A percentile compares a stretch with the other conserved stretches of the same genome.
phyloP scores from a whole-genome alignment of 2,329 filamentous ascomycete genomes.

The Stagonosporopsis cucurbitacearum region DNA sequence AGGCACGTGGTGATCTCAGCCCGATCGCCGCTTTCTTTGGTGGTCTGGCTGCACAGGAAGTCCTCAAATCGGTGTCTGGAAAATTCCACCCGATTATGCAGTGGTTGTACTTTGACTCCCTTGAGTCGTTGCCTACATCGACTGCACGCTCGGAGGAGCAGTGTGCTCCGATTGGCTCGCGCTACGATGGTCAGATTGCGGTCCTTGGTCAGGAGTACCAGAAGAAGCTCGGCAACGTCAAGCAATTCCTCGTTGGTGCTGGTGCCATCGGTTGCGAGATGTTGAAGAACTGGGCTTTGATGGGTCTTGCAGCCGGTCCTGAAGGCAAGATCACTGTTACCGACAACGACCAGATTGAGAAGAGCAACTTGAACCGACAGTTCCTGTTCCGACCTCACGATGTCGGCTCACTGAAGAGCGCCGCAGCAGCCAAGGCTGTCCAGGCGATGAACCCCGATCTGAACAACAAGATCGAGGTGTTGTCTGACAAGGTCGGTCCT shows the following conservation, averaged over 20 bases:
- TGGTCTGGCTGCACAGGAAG: slow-evolving; percentile 90
- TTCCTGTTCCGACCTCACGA: slow-evolving; percentile 94
- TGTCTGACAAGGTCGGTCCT: slow-evolving; percentile 87
- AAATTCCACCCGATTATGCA: slow-evolving; percentile 97
- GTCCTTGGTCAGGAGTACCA: slow-evolving; percentile 95
- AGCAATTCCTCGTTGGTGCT: slow-evolving; percentile 92
- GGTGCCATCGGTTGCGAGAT: slow-evolving; percentile 99
- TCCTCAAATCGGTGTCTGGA: slow-evolving; percentile 94
- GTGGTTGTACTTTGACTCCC: slow-evolving; percentile 96
- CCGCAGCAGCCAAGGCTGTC: slow-evolving; percentile 87
- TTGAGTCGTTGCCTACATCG: slow-evolving; percentile 88
- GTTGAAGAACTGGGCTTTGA: slow-evolving; percentile 99
- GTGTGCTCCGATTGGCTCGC: slow-evolving; percentile 82
- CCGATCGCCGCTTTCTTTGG: slow-evolving; percentile 96
- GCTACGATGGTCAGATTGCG: slow-evolving; percentile 96
- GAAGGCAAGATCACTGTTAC: slow-evolving; percentile 90
- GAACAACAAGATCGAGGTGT: slow-evolving; percentile 79
- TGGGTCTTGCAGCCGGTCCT: slow-evolving; percentile 87
- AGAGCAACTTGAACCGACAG: slow-evolving; percentile 97
- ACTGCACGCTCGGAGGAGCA: slow-evolving; percentile 79
- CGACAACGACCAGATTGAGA: slow-evolving; percentile 98
- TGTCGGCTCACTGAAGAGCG: slow-evolving; percentile 96
- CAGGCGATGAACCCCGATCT: slow-evolving; percentile 95
- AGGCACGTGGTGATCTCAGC: slow-evolving; percentile 87
- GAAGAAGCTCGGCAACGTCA: slow-evolving; percentile 88